Percentiles rank a stretch among this genome's conserved stretches.
These are phyloP conservation scores for Solanum pennellii DNA, from an alignment of 257 asterid species.

Conservation along the genomic window DNA sequence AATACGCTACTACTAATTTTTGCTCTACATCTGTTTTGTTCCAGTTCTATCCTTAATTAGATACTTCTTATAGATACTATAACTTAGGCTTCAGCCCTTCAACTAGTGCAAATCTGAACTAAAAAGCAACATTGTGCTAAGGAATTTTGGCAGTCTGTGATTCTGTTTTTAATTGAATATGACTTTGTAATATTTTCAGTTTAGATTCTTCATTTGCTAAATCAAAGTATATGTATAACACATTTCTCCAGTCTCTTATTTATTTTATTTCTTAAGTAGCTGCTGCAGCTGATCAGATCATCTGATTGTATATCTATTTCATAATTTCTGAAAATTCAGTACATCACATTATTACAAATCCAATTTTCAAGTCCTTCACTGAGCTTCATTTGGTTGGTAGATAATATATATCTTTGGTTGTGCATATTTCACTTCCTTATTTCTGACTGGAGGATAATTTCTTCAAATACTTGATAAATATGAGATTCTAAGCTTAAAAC, in stretches of 20 bases:
- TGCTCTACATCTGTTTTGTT: neutral
- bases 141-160: neutral
- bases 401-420: too few relatives aligned
- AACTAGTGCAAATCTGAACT: too few relatives aligned
- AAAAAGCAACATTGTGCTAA: too few relatives aligned
- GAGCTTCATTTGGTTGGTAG: neutral
- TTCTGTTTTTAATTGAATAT: neutral
- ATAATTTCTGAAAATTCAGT: too few relatives aligned
- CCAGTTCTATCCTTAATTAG: neutral
- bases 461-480: too few relatives aligned
- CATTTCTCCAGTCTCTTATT: too few relatives aligned
- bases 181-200: neutral
- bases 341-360: neutral
- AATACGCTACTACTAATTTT: too few relatives aligned
- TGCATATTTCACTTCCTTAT: too few relatives aligned
- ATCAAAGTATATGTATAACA: neutral
- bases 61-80: neutral
- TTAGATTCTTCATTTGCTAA: neutral
- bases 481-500: too few relatives aligned
- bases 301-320: too few relatives aligned
- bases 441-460: too few relatives aligned
- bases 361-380: neutral
- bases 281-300: neutral
- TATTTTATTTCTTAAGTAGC: neutral
- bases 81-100: too few relatives aligned